Conservation (phyloP, 2,329 filamentous ascomycete species). For the Septoria linicola region DNA sequence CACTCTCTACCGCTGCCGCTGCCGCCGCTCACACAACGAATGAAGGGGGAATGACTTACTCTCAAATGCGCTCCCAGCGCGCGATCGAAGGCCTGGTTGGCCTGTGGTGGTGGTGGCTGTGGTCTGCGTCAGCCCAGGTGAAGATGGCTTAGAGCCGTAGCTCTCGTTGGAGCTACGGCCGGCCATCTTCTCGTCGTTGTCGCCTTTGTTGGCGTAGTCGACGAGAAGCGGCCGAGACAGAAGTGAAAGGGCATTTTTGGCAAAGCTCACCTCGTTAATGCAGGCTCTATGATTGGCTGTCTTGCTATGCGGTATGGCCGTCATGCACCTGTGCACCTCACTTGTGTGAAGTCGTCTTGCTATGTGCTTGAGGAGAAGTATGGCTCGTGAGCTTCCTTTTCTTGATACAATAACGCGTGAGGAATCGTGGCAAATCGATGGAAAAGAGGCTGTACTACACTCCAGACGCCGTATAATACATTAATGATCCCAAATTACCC, state of each 20-base stretch:
- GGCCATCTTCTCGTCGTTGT: no score
- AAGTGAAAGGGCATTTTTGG: no score
- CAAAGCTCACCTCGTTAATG: no score
- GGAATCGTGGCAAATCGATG: not conserved
- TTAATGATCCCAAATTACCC: not conserved
- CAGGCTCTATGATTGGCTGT: no score
- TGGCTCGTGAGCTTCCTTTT: not conserved
- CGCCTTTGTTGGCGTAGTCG: no score
- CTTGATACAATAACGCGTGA: not conserved
- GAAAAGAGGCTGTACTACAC: not conserved
- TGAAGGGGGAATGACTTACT: constrained; percentile 1
- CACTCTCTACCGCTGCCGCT: not conserved
- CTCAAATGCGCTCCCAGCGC: constrained; percentile 3
- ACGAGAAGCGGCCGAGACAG: no score
- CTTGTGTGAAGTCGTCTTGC: no score
- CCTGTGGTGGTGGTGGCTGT: constrained; percentile 2
- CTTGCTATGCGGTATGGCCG: no score
- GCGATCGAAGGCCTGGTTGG: not conserved
- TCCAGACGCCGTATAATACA: constrained; percentile 12
- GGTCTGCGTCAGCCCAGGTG: not conserved
- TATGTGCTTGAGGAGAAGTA: no score
- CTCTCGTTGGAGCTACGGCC: no score
- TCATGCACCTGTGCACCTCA: no score
- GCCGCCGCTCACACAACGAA: not conserved
- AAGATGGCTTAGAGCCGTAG: no score